Evolutionary conservation across 1,284 basidiomycete genomes (phyloP).

Genomic region (Tylopilus sp.): DNA sequence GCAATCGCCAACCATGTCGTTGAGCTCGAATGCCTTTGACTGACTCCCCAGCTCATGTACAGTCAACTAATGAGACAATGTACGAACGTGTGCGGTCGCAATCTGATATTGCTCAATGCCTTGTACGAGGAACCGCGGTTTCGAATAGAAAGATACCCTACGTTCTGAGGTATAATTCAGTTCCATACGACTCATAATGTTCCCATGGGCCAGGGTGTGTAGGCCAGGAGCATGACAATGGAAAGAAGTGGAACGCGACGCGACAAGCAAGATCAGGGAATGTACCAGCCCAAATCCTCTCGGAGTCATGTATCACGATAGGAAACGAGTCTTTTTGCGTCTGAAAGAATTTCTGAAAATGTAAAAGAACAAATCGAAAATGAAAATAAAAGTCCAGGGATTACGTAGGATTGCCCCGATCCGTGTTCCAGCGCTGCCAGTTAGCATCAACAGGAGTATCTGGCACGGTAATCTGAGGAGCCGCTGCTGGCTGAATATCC

Average conservation of each 20-base stretch:
- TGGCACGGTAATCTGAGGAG: slow-evolving; percentile 9
- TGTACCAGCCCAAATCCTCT: background rate
- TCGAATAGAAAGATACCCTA: background rate
- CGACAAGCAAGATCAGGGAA: background rate
- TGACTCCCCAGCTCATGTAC: background rate
- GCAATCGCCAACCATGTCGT: background rate
- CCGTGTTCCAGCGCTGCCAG: slow-evolving; percentile 21
- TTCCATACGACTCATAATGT: background rate
- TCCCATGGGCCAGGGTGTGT: background rate
- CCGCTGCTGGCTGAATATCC: slow-evolving; percentile 11
- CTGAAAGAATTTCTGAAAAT: background rate
- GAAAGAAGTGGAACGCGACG: background rate
- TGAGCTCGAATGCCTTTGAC: background rate
- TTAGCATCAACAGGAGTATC: slow-evolving; percentile 14
- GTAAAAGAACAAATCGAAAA: slow-evolving; percentile 18
- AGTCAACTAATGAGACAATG: too few species aligned
- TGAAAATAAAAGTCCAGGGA: background rate
- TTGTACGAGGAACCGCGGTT: background rate
- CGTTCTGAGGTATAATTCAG: background rate
- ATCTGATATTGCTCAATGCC: background rate
- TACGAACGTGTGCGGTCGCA: too few species aligned
- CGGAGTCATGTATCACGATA: background rate
- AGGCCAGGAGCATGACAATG: background rate
- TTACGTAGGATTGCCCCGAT: slow-evolving; percentile 12
- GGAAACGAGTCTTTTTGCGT: background rate